phyloP scores from a whole-genome alignment of 805 yeast species.

The Yamadazyma insecticola region DNA sequence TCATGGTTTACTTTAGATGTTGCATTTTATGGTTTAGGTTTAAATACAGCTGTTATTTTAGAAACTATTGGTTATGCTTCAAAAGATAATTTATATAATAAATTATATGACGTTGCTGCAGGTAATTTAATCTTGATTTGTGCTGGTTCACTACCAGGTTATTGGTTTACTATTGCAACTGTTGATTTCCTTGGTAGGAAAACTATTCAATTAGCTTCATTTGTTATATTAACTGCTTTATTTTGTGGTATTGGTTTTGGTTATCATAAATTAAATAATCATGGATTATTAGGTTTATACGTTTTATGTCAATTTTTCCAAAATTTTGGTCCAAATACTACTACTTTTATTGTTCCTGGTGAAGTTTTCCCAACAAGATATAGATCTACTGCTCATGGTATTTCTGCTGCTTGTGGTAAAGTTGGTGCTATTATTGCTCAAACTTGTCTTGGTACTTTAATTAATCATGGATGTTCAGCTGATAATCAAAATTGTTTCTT shows the following conservation, averaged over 20 bases:
- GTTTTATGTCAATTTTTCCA: conserved; percentile 81
- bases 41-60: conserved; percentile 76
- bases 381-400: conserved; percentile 94
- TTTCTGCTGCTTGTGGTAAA: conserved; percentile 90
- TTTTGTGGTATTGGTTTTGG: conserved; percentile 83
- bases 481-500: conserved; percentile 68
- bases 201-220: conserved; percentile 75
- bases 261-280: conserved; percentile 65
- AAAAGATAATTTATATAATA: conserved; percentile 60
- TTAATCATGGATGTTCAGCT: conserved; percentile 70
- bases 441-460: conserved; percentile 79
- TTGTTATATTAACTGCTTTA: conserved; percentile 62
- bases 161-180: conserved; percentile 81
- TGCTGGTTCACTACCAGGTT: conserved; percentile 95
- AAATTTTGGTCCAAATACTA: conserved; percentile 91
- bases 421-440: conserved; percentile 92
- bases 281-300: conserved; percentile 75
- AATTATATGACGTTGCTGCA: conserved; percentile 73
- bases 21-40: conserved; percentile 85
- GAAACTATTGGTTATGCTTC: conserved; percentile 82
- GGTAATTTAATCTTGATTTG: conserved; percentile 90
- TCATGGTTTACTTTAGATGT: conserved; percentile 89
- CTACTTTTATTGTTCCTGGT: conserved; percentile 88
- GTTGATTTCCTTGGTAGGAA: conserved; percentile 82
- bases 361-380: conserved; percentile 92